Percentiles rank a stretch among this genome's conserved stretches.
phyloP scores from a whole-genome alignment of 176 grass and related monocot species.

The Carex kokanica region DNA sequence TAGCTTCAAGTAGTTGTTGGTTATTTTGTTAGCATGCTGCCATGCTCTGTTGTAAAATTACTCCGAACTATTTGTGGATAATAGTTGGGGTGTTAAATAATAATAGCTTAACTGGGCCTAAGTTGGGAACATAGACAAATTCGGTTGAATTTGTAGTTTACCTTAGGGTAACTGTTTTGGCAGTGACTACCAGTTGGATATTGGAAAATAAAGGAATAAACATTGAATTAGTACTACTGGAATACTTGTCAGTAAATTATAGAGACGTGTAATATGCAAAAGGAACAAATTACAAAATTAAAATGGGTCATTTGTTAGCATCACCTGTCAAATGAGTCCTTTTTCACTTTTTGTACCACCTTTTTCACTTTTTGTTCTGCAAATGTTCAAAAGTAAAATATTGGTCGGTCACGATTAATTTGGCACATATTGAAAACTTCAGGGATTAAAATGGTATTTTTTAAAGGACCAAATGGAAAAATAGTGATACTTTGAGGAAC shows the following conservation, averaged over 20 bases:
- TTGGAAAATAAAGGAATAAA: not conserved
- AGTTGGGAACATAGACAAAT: not conserved
- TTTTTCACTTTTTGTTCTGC: not conserved
- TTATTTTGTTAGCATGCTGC: conserved; percentile 9
- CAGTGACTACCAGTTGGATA: not conserved
- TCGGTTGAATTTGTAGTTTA: not conserved
- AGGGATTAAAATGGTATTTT: not conserved
- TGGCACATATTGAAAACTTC: not conserved
- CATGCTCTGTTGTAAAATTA: not conserved
- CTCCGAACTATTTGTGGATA: not conserved
- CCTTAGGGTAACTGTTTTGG: not conserved
- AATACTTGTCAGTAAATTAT: not conserved
- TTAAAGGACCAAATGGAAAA: not conserved
- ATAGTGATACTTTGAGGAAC: too few species aligned
- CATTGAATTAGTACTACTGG: not conserved
- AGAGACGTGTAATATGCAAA: not conserved
- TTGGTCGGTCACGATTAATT: not conserved
- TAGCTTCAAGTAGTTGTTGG: not conserved
- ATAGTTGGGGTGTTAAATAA: not conserved
- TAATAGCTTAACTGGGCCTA: not conserved
- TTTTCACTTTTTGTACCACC: not conserved
- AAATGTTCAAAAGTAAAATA: not conserved
- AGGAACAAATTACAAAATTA: not conserved
- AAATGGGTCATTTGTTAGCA: too few species aligned
- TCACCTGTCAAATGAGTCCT: too few species aligned